Evolutionary conservation across 108 stramenopile genomes (phyloP), one percentile per base, ranked within the genome.

Genomic region (Epithemia pelagica): DNA sequence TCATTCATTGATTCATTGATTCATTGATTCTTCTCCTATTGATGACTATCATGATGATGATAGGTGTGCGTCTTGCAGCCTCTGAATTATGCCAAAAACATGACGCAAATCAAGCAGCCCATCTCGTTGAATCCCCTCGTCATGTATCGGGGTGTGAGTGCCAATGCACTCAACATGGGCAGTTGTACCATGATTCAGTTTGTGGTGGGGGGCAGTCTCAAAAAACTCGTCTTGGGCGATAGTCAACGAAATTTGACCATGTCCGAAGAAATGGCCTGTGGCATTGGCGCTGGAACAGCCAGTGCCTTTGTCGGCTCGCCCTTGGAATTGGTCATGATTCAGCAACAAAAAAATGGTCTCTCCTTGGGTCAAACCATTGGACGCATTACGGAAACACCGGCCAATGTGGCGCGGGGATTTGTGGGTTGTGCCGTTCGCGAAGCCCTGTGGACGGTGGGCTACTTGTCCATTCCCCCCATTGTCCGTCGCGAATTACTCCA

Each of bases 181-280:
- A 78, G 76, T 62, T 95, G 94, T 66, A 95, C 94, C 62, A 95
- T 95, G 94, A 91, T 95, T 75, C 94, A 95, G 74, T 95, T 95
- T 74, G 86, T 85, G 37, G 82, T 92, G 8, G 94, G 94, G 8
- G 94, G 94, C 0, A 73, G 75, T 29, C 68, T 95, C 60, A 95
- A 95, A 65, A 82, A 83, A 24, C 53, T 78, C 22, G 68, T 95
- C 0, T 53, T 71, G 10, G 53, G 53, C 0, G 55, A 55, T 59
- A 15, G 15, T 5, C 37, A 46, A 15, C 74, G 81, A 5, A 65
- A 65, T 18, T 67, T 95, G 51, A 77, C 76, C 5, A 58, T 76
- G 29, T 20, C 60, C 10, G 86, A 95, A 75, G 91, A 95, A 72
- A 92, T 95, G 91, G 69, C 65, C 2, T 83, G 85, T 55, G 94